Base-by-base conservation (phyloP, 331 rosid genomes). In the Quercus phellos region DNA sequence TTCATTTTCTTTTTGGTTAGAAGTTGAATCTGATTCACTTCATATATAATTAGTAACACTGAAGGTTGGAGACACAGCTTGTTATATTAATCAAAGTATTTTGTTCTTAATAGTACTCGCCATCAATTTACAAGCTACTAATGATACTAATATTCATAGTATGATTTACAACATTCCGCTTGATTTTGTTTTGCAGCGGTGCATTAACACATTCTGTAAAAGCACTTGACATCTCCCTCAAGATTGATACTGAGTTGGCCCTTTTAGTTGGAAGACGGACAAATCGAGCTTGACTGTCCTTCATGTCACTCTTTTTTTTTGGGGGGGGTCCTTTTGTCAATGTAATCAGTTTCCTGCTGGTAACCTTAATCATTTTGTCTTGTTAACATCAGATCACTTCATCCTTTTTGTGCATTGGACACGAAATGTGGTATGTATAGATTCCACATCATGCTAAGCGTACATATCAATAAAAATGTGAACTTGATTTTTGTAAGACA, bases 201-300 rank as follows among this genome's bases (percentile, higher is more conserved):
- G 90, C 92, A 21, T 79, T 92, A 83, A 94, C 97, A 43, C 97
- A 94, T 86, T 94, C 98, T 19, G 98, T 90, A 53, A 90, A 92
- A 87, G 99, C 99, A 74, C 92, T 92, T 54, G 97, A 92, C 82
- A 89, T 90, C 78, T 94, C 99, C 75, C 92, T 94, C 74, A 90
- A 94, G 87, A 94, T 94, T 72, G 98, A 94, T 67, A 94, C 96
- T 0, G 98, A 92, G 78, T 85, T 92, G 82, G 98, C 99, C 46
- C 99, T 90, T 74, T 68, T 77, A 88, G 98, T 94, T 74, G 99
- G 98, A 80, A 90, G 89, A 80, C 95, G 94, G 61, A 94, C 98
- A 0, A 92, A 93, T 74, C 83, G 97, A 76, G 97, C 97, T n/a
- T 92, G 84, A 90, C 54, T 38, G 21, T 27, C 34, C 58, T 59